Evolutionary conservation across 768 basidiomycete genomes (phyloP).

Genomic region (Russula ochroleuca): DNA sequence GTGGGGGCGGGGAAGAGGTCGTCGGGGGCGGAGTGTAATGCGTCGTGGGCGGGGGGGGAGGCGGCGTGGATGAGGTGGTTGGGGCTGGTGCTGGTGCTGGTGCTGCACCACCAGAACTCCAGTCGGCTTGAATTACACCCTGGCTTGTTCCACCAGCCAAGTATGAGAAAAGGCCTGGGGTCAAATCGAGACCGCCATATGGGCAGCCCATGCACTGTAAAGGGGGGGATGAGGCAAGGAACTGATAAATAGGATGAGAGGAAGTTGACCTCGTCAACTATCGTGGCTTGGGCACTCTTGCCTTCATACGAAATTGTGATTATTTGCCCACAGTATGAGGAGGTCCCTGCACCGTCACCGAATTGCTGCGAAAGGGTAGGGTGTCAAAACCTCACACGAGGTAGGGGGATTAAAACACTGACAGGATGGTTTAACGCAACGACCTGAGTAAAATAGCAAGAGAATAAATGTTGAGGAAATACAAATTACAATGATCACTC

Average conservation of each 20-base stretch:
- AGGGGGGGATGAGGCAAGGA: not conserved
- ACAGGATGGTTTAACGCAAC: conserved; percentile 19
- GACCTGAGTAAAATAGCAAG: conserved; percentile 4
- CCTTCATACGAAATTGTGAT: conserved; percentile 63
- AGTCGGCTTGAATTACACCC: conserved; percentile 41
- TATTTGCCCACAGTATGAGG: conserved; percentile 54
- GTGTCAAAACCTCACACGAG: not conserved
- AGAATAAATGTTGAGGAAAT: not conserved
- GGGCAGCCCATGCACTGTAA: conserved; percentile 41
- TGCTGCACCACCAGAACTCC: conserved; percentile 34
- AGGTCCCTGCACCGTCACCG: conserved; percentile 50
- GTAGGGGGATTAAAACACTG: not conserved
- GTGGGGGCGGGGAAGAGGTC: conserved; percentile 9
- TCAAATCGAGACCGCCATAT: conserved; percentile 44
- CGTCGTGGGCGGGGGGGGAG: not conserved
- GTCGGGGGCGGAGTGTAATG: not conserved
- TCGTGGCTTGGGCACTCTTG: conserved; percentile 51
- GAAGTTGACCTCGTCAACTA: conserved; percentile 56
- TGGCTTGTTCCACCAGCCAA: conserved; percentile 33
- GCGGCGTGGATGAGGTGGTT: not conserved
- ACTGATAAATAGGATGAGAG: not conserved
- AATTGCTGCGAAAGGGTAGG: conserved; percentile 41
- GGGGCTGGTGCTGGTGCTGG: not conserved
- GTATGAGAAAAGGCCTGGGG: conserved; percentile 42
- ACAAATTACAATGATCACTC: not conserved